Evolutionary conservation across 306 rosid species (phyloP).

Genomic region (Gynostemma pentaphyllum): DNA sequence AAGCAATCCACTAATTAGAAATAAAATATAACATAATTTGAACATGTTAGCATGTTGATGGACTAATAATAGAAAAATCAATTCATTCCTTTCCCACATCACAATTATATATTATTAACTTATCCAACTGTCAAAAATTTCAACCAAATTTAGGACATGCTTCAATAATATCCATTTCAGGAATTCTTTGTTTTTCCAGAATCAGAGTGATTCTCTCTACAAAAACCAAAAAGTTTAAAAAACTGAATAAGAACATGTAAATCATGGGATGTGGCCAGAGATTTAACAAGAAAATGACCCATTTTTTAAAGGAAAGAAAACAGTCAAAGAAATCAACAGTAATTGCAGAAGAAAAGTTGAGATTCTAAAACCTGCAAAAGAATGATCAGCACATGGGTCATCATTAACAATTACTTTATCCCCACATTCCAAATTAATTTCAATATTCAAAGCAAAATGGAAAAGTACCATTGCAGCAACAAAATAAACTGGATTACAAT

Average conservation of each 20-base stretch:
- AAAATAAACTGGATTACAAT: no score
- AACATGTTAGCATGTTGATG: slow-evolving; percentile 4
- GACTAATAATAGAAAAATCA: no score
- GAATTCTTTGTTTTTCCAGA: no score
- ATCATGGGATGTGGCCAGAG: not conserved
- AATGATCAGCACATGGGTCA: not conserved
- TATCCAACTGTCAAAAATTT: no score
- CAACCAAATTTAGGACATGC: no score
- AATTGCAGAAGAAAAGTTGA: not conserved
- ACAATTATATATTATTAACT: no score
- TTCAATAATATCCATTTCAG: no score
- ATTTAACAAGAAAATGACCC: not conserved
- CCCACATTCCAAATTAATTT: not conserved
- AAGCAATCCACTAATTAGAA: not conserved
- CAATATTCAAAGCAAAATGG: not conserved
- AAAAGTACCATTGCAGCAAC: no score
- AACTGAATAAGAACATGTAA: not conserved
- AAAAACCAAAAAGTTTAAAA: not conserved
- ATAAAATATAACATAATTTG: not conserved
- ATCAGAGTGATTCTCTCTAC: no score
- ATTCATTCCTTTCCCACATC: no score
- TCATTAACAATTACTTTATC: not conserved
- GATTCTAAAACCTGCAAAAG: not conserved
- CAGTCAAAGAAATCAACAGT: not conserved
- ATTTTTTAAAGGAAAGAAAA: not conserved